Evolutionary conservation across 768 basidiomycete species (phyloP), one percentile per base, ranked within the genome.

Genomic region (Guyanaporus albipodus): DNA sequence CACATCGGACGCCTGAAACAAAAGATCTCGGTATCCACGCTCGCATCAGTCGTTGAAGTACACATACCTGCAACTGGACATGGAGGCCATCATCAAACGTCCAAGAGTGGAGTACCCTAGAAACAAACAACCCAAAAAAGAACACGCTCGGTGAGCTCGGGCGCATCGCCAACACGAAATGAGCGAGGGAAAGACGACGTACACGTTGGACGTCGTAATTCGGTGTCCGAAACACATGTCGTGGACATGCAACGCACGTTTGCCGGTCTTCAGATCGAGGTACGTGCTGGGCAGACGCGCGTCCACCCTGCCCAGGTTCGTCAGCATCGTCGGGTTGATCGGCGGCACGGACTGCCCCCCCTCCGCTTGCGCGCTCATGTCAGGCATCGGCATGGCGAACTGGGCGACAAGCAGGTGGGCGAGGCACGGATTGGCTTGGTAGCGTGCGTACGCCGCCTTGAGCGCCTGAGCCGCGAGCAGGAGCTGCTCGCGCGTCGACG

Each of bases 171-270:
- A n/a, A 28, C 27, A 40, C 17, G 18, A 4, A 8, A 15, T 10
- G 21, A 27, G 14, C 4, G 22, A 22, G 6, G 2, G 3, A 43
- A 29, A 38, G 18, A 9, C 23, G 15, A 22, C 38, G 28, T 43
- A 43, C 32, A 49, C 48, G 12, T 38, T 7, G 28, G 48, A 10
- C 6, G 38, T 44, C 11, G 36, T 49, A 26, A 49, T 40, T 6
- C 48, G 42, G 17, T 44, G 37, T 29, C 42, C 38, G 10, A 49
- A 39, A 17, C 22, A 39, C 22, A 49, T 27, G 26, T 49, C 42
- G 6, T 44, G 37, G 23, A 49, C 38, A 14, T 28, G 32, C 12
- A 49, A 27, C 4, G 32, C 10, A 17, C 28, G 19, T 29, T 34
- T 28, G 38, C 44, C 35, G 4, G 23, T 45, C 26, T 28, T n/a